Conservation (phyloP, 495 filamentous ascomycete genomes). For the Staphylotrichum tortipilum region DNA sequence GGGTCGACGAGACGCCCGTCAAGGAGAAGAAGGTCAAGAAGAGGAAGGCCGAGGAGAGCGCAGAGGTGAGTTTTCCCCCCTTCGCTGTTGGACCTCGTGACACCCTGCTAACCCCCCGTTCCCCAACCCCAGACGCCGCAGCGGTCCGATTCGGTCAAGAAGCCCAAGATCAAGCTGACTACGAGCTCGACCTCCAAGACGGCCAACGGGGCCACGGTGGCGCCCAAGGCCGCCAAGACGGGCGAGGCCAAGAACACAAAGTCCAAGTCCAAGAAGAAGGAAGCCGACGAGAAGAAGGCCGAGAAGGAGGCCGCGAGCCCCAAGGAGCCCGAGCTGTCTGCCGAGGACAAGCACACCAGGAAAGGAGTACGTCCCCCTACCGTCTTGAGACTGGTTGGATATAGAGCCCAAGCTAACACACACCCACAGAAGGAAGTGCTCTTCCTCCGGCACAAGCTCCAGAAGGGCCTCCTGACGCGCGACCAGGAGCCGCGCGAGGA, state of each 20-base stretch:
- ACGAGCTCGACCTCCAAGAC: constrained; percentile 44
- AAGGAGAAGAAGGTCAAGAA: constrained; percentile 58
- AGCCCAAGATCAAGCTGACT: constrained; percentile 54
- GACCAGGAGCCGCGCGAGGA: constrained; percentile 74
- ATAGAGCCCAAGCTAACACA: constrained; percentile 9
- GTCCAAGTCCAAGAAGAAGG: constrained; percentile 55
- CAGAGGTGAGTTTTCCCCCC: constrained; percentile 50
- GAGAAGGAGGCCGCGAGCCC: constrained; percentile 44
- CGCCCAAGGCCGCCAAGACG: constrained; percentile 42
- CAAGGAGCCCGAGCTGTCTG: constrained; percentile 43
- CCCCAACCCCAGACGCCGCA: constrained; percentile 48
- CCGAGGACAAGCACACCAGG: constrained; percentile 37
- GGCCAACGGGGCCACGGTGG: constrained; percentile 39
- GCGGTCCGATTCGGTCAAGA: constrained; percentile 60
- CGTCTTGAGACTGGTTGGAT: no score
- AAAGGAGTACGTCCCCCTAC: constrained; percentile 59
- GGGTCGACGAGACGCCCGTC: constrained; percentile 37
- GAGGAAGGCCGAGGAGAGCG: constrained; percentile 61
- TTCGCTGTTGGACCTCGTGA: constrained; percentile 1
- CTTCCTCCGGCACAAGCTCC: constrained; percentile 80
- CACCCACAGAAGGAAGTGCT: constrained; percentile 56
- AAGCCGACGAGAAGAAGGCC: constrained; percentile 53
- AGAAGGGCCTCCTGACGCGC: constrained; percentile 78
- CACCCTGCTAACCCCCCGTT: constrained; percentile 3
- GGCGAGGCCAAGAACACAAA: constrained; percentile 50